phyloP scores from a whole-genome alignment of 2,329 filamentous ascomycete genomes.

The Aspergillus neoniger region DNA sequence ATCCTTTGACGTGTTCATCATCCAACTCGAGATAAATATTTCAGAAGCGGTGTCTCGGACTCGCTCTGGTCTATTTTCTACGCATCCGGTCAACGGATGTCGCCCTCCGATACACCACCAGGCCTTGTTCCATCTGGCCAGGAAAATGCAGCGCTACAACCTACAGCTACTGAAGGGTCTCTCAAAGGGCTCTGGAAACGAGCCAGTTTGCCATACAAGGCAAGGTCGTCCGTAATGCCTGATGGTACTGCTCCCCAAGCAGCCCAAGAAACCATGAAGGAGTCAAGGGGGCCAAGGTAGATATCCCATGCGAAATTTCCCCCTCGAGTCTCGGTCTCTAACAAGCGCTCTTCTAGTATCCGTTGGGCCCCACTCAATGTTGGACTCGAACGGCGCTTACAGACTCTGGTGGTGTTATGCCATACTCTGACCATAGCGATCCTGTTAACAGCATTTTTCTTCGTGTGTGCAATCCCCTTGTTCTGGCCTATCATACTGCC shows the following conservation, averaged over 20 bases:
- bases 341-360: constrained; percentile 53
- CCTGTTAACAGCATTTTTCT: constrained; percentile 79
- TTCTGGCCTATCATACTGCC: constrained; percentile 78
- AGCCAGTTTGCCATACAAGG: not conserved
- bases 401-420: constrained; percentile 75
- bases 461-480: constrained; percentile 87
- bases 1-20: not conserved
- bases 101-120: not conserved
- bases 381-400: constrained; percentile 68
- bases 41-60: too few relatives aligned
- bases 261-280: not conserved
- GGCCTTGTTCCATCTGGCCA: not conserved
- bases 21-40: too few relatives aligned
- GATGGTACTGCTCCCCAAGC: too few relatives aligned
- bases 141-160: not conserved
- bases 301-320: not conserved
- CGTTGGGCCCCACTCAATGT: constrained; percentile 81
- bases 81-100: not conserved
- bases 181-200: not conserved
- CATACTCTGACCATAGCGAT: constrained; percentile 72
- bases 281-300: not conserved
- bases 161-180: not conserved
- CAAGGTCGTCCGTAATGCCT: not conserved
- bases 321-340: not conserved
- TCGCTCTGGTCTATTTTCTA: not conserved